Percentiles rank a stretch among this genome's conserved stretches.
Evolutionary conservation across 305 asterid species (phyloP).

Genomic region (Coffea humblotiana): DNA sequence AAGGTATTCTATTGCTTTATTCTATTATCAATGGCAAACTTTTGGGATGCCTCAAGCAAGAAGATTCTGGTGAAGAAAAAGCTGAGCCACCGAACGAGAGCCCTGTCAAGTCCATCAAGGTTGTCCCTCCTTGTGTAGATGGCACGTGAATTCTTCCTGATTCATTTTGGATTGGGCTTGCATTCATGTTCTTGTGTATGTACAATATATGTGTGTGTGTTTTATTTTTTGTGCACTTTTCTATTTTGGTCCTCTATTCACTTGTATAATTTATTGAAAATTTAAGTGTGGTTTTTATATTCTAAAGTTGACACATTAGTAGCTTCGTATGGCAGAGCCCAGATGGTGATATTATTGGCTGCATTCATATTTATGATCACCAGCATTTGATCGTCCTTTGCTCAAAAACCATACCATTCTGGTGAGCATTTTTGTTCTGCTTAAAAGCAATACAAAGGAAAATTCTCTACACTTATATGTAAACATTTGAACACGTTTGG

Average conservation of each 20-base stretch:
- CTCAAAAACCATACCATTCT: conserved; percentile 29
- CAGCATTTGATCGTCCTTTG: conserved; percentile 37
- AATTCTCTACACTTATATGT: neutral
- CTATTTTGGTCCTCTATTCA: too few relatives aligned
- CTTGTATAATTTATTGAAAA: too few relatives aligned
- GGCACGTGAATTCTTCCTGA: too few relatives aligned
- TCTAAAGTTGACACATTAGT: conserved; percentile 15
- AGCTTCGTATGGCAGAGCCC: conserved; percentile 21
- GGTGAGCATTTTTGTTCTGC: conserved; percentile 4
- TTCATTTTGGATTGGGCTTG: too few relatives aligned
- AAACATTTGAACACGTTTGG: neutral
- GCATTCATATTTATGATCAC: conserved; percentile 29
- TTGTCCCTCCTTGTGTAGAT: neutral
- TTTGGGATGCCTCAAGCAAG: conserved; percentile 34
- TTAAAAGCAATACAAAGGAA: too few relatives aligned
- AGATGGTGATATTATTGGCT: conserved; percentile 40
- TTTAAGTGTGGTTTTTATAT: neutral
- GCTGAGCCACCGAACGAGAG: conserved; percentile 50
- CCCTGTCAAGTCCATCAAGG: conserved; percentile 64
- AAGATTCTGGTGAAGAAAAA: conserved; percentile 45
- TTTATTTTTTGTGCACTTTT: too few relatives aligned
- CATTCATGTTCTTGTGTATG: too few relatives aligned
- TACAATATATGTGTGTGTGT: too few relatives aligned
- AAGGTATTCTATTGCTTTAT: conserved; percentile 25
- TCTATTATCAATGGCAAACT: conserved; percentile 30